Evolutionary conservation across 805 yeast genomes (phyloP).

Genomic region (Saccharomycopsis sp.): DNA sequence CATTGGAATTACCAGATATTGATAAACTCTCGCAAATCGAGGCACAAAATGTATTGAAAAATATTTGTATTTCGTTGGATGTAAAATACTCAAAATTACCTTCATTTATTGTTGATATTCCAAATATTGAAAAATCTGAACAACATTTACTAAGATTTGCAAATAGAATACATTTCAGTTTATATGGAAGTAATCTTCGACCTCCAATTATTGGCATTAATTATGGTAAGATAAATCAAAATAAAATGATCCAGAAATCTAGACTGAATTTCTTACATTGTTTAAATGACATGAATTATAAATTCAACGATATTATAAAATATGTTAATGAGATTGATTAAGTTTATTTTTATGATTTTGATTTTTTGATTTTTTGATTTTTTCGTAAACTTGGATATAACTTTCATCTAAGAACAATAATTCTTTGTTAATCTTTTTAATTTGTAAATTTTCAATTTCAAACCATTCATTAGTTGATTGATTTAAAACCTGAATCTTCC

Average conservation of each 20-base stretch:
- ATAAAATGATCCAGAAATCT: too few species aligned
- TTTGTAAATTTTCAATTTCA: constrained; percentile 42
- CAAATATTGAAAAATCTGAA: constrained; percentile 16
- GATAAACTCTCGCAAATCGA: constrained; percentile 6
- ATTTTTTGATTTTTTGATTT: constrained; percentile 5
- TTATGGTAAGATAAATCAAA: too few species aligned
- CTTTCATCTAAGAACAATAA: constrained; percentile 52
- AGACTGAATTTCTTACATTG: constrained; percentile 9
- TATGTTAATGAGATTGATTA: constrained; percentile 1
- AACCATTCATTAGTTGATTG: constrained; percentile 39
- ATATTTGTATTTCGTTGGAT: constrained; percentile 11
- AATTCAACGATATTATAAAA: too few species aligned
- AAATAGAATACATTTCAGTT: constrained; percentile 6
- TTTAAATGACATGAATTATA: too few species aligned
- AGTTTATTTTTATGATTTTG: background rate
- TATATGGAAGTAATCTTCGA: constrained; percentile 3
- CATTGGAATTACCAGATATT: constrained; percentile 3
- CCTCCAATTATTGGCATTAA: constrained; percentile 6
- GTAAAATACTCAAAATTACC: constrained; percentile 9
- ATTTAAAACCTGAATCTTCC: constrained; percentile 42
- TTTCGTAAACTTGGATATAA: constrained; percentile 61
- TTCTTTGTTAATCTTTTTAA: constrained; percentile 40
- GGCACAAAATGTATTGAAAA: constrained; percentile 11
- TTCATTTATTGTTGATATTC: constrained; percentile 2
- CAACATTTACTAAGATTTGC: constrained; percentile 14